Evolutionary conservation across 2,329 filamentous ascomycete genomes (phyloP).

Genomic region (Didymella glomerata): DNA sequence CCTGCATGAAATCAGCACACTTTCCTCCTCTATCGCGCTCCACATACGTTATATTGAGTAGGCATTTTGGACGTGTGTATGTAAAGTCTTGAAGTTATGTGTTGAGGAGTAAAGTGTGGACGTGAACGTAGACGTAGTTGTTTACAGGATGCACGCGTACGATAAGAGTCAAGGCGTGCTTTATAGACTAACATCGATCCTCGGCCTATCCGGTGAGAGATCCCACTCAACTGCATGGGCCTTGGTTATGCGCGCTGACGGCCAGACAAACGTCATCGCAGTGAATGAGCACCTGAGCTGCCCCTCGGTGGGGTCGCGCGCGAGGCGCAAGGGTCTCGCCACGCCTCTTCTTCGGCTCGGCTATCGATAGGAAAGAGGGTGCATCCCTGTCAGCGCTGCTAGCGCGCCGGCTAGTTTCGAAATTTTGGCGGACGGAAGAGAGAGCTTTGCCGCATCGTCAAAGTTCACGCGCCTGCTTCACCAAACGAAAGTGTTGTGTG

Average conservation of each 20-base stretch:
- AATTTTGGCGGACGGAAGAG: conserved; percentile 39
- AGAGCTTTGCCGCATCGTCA: conserved; percentile 19
- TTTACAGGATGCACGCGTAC: conserved; percentile 19
- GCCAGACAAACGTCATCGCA: conserved; percentile 21
- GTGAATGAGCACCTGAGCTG: conserved; percentile 10
- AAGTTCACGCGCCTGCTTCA: conserved; percentile 10
- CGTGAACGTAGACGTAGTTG: conserved; percentile 6
- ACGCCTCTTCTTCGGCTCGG: background rate
- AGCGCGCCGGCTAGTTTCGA: conserved; percentile 43
- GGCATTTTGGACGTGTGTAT: conserved; percentile 43
- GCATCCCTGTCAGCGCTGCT: conserved; percentile 36
- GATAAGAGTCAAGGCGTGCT: conserved; percentile 27
- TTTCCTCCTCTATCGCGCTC: background rate
- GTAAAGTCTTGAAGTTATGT: background rate
- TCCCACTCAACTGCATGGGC: conserved; percentile 25
- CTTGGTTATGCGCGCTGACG: conserved; percentile 38
- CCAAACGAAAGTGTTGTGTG: background rate
- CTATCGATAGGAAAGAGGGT: conserved; percentile 45
- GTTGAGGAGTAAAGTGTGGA: background rate
- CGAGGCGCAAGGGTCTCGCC: background rate
- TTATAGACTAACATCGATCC: conserved; percentile 34
- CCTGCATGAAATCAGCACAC: conserved; percentile 59
- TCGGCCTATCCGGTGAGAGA: conserved; percentile 14
- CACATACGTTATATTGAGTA: conserved; percentile 46
- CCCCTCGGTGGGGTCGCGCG: conserved; percentile 20